phyloP scores from a whole-genome alignment of 208 protist species.

The Plasmodiophora brassicae region DNA sequence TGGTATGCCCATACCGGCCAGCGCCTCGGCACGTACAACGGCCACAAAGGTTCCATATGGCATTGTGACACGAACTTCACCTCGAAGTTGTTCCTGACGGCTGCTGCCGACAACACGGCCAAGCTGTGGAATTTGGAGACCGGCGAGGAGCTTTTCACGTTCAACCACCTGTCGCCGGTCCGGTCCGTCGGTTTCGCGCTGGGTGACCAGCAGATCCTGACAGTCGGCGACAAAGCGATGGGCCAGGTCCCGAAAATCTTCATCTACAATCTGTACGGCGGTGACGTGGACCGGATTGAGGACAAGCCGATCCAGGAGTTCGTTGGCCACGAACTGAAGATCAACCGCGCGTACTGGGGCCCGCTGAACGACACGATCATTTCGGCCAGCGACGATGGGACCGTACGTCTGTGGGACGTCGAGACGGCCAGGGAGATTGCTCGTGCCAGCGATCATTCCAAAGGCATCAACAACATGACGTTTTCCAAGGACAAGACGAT shows the following conservation, averaged over 20 bases:
- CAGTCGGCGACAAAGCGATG: slow-evolving; percentile 76
- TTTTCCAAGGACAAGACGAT: slow-evolving; percentile 46
- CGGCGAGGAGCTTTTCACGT: slow-evolving; percentile 71
- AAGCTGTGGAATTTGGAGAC: slow-evolving; percentile 76
- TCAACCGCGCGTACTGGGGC: slow-evolving; percentile 80
- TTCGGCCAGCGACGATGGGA: slow-evolving; percentile 79
- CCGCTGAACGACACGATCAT: slow-evolving; percentile 90
- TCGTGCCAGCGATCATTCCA: slow-evolving; percentile 9
- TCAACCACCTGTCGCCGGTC: slow-evolving; percentile 68
- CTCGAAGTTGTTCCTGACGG: slow-evolving; percentile 61
- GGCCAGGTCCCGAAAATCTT: slow-evolving; percentile 70
- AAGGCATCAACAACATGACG: slow-evolving; percentile 56
- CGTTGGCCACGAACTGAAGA: slow-evolving; percentile 57
- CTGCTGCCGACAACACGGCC: slow-evolving; percentile 61
- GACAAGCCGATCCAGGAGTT: slow-evolving; percentile 23
- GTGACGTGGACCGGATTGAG: slow-evolving; percentile 27
- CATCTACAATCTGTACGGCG: slow-evolving; percentile 71
- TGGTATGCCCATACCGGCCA: slow-evolving; percentile 87
- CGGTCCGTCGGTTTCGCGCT: slow-evolving; percentile 52
- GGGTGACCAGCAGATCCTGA: slow-evolving; percentile 80
- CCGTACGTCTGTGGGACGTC: slow-evolving; percentile 80
- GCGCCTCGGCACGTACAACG: slow-evolving; percentile 88
- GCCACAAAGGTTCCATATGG: slow-evolving; percentile 80
- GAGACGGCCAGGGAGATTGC: slow-evolving; percentile 62
- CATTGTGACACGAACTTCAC: slow-evolving; percentile 79